Evolutionary conservation across 2,329 filamentous ascomycete species (phyloP), one percentile per base, ranked within the genome.

Genomic region (Decorospora gaudefroyi): DNA sequence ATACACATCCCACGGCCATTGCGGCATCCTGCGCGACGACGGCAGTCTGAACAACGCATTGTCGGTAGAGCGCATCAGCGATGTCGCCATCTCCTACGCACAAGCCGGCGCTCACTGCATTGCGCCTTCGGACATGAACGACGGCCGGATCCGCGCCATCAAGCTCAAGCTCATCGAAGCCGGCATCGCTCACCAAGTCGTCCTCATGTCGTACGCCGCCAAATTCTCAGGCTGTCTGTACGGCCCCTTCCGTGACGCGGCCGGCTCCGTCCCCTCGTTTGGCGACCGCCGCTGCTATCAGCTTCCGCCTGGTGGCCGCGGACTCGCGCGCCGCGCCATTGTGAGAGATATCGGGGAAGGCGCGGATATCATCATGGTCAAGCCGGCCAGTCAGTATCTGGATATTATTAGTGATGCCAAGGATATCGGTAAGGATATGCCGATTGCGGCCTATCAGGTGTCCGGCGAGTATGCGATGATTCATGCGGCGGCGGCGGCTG

Each of bases 381-480:
- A 99, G 79, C 93, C 93, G 2, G 93, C 93, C 7, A 88, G 88
- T 61, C 90, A 92, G 71, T 99, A 96, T 70, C 80, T 99, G 31
- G 93, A 99, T 72, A 96, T 99, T 62, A 97, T 99, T 70, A 90
- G 88, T 57, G 93, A 99, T 67, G 93, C 93, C 39, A 97, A 96
- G 77, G 90, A 96, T 40, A 81, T 97, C 40, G 92, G 89, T 46
- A 87, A 85, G 67, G 90, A 97, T 70, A 79, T 97, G 71, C 93
- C 93, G 2, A 81, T 99, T 23, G 92, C 93, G 1, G 92, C 93
- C 15, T 99, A 99, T 71, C 93, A 99, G 71, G 93, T 99, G 46
- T 93, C 88, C 62, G 93, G 93, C 58, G 93, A 99, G 75, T 99
- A 86, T 67, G 91, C 93, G 54, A 97, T 97, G 93, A 93, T 99